phyloP scores from a whole-genome alignment of 2,329 filamentous ascomycete species.

The Penicillium sp. region DNA sequence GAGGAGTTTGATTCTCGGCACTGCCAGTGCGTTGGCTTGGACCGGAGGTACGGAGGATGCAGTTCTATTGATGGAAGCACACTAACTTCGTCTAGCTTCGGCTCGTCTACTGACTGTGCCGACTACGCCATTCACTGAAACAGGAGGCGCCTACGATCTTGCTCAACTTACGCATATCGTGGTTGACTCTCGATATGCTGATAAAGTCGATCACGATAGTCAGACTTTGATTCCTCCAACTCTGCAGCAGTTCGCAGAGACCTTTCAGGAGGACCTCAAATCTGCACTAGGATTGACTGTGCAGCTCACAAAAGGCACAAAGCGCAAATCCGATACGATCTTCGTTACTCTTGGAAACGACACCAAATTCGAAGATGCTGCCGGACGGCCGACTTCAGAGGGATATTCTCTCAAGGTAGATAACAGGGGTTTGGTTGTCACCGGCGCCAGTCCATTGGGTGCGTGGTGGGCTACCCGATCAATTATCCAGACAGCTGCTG shows the following conservation, averaged over 20 bases:
- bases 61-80: background rate
- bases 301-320: conserved; percentile 23
- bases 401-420: conserved; percentile 49
- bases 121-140: conserved; percentile 18
- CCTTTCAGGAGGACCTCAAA: conserved; percentile 44
- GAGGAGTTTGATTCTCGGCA: background rate
- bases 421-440: conserved; percentile 44
- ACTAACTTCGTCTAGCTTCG: background rate
- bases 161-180: conserved; percentile 9
- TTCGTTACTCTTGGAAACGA: conserved; percentile 50
- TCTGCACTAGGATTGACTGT: conserved; percentile 31
- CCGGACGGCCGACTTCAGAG: conserved; percentile 49
- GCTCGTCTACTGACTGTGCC: conserved; percentile 23
- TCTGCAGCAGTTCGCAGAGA: conserved; percentile 47
- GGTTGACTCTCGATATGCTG: conserved; percentile 44
- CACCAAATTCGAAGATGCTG: conserved; percentile 44
- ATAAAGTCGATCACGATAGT: conserved; percentile 45
- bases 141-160: conserved; percentile 6
- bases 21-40: background rate
- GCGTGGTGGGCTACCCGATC: conserved; percentile 57
- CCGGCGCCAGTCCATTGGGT: conserved; percentile 53
- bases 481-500: conserved; percentile 49
- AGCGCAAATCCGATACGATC: conserved; percentile 28
- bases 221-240: conserved; percentile 54
- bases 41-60: background rate